Percentiles rank a stretch among this genome's conserved stretches.
Conservation (phyloP, 2,329 filamentous ascomycete species). For the Ophiocordyceps robertsii region DNA sequence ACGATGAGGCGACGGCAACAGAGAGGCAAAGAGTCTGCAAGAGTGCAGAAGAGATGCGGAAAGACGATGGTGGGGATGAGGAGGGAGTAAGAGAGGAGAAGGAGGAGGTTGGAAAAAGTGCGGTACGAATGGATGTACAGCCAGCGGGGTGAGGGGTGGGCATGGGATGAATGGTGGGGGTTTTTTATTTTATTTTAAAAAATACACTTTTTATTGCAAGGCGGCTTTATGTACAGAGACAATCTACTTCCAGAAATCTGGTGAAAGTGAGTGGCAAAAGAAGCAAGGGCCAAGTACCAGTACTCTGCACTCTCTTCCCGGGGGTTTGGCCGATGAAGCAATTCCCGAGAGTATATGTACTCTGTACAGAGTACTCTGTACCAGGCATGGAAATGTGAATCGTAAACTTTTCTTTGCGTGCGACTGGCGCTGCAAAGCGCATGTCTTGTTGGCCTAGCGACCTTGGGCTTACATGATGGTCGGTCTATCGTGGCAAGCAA, state of each 20-base stretch:
- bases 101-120: not conserved
- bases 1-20: slow-evolving; percentile 3
- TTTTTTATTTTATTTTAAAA: not conserved
- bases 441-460: too few species aligned
- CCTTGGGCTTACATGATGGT: too few species aligned
- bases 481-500: too few species aligned
- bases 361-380: too few species aligned
- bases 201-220: not conserved
- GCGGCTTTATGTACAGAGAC: not conserved
- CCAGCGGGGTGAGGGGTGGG: not conserved
- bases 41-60: slow-evolving; percentile 3
- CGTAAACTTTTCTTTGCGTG: too few species aligned
- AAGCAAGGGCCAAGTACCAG: too few species aligned
- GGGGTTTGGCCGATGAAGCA: too few species aligned
- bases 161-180: not conserved
- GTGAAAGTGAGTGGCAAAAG: too few species aligned
- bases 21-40: not conserved
- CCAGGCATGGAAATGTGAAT: too few species aligned
- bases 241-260: not conserved
- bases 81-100: not conserved
- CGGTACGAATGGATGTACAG: not conserved
- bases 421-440: too few species aligned
- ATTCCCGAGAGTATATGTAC: too few species aligned
- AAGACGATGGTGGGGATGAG: not conserved
- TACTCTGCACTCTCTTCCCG: too few species aligned